Evolutionary conservation across 306 rosid genomes (phyloP), one percentile per base, ranked within the genome.

Genomic region (Castanopsis chinensis): DNA sequence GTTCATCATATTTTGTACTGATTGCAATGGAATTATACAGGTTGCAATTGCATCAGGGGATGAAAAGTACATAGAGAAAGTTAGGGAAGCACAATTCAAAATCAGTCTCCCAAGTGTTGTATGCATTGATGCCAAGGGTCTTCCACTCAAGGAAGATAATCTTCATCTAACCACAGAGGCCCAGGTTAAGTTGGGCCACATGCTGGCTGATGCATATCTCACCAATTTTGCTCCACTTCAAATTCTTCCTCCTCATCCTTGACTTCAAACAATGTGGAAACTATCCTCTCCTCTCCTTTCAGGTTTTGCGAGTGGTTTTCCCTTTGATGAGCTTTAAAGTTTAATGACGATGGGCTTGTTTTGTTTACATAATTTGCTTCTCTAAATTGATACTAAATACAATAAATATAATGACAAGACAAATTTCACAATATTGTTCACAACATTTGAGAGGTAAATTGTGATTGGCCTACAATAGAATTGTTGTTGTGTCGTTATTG

Each of bases 61-160:
- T 61, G 51, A 15, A 12, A 72, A 30, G 72, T 76, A 79, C 63
- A 51, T 54, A 0, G 97, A 92, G 80, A 86, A 60, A 72, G 94
- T 92, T 67, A 94, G 99, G 76, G 92, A 88, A 78, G 89, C 89
- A 0, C 99, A 92, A 5, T 73, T 88, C 75, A 83, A 82, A 3
- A 78, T 92, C 79, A 76, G 85, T 56, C 4, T 94, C 43, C 73
- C 82, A 21, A 90, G 85, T 8, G 95, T 88, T 55, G 87, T 86
- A 71, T 90, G 89, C 51, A 88, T 94, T 20, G 99, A 94, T 35
- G 97, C 95, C 0, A 91, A 85, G 80, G 97, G 97, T 45, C 71
- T 86, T 90, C 76, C 71, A 35, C 90, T 94, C 58, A 75, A 76
- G 82, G 85, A 84, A 57, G 99, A 92, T 75, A 81, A 92, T 71